Base-by-base conservation (phyloP, 805 yeast species). In the Candida michaelii region DNA sequence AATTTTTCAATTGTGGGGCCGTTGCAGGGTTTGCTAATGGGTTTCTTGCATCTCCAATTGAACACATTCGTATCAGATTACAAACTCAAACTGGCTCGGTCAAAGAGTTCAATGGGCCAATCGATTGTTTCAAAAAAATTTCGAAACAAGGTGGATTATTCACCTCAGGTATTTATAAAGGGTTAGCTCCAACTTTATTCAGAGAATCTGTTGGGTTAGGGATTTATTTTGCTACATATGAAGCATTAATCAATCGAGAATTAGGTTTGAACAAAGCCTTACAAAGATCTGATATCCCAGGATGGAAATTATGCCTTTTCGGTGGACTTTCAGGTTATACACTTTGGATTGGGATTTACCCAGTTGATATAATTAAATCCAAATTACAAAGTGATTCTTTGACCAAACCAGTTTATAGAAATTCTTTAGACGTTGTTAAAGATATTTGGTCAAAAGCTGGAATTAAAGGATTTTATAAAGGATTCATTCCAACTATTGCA, bases 21-120 rank as follows among this genome's bases (percentile, higher is more conserved):
- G 87, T 85, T n/a, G 97, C 96, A 27, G 99, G 99, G 18, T 63
- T 89, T 40, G 89, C 95, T 23, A 91, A 90, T 67, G 85, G 95
- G 1, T 77, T 90, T 40, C 61, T 91, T 51, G 96, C 97, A 0
- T 76, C 91, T 11, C 99, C 99, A 2, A 91, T 93, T 49, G 99
- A 93, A 62, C 98, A 89, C 59, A 77, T 93, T 46, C 83, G 99
- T 70, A 90, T 93, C 53, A 77, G 97, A 52, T 75, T 95, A 49
- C 99, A 93, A 65, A 89, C 96, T 2, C 95, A 88, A 62, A 83
- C 87, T 8, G 69, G 73, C 0, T 51, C 67, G 6, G 70, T 70
- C n/a, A 72, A 71, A 49, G 57, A 58, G 27, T 83, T 79, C 46
- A 59, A 71, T 30, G 97, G 97, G 1, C 96, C 96, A 5, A 51